Percentiles rank a stretch among this genome's conserved stretches.
These are phyloP conservation scores for Aspergillus quadrilineatus DNA, from an alignment of 2,329 filamentous ascomycete species.

Conservation along the genomic window DNA sequence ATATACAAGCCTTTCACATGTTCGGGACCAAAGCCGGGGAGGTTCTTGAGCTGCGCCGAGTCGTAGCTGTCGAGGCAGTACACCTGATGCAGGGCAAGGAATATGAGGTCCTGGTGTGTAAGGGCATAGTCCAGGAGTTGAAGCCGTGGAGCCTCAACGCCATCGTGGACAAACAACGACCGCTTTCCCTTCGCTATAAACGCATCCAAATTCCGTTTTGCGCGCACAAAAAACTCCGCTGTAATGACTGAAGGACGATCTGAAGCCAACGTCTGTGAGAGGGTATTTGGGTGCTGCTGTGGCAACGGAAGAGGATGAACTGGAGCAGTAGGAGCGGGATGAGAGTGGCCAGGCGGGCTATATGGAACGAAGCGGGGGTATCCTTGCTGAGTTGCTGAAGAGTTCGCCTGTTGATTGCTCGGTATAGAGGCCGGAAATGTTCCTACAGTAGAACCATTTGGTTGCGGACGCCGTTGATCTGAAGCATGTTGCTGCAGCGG, in stretches of 20 bases:
- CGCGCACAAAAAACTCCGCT: conserved; percentile 13
- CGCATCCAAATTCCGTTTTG: conserved; percentile 16
- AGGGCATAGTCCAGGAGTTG: conserved; percentile 60
- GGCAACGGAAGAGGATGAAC: not conserved
- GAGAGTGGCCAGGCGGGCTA: not conserved
- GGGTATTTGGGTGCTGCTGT: not conserved
- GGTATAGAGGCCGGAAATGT: not conserved
- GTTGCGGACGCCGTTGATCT: not conserved
- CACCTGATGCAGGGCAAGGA: conserved; percentile 64
- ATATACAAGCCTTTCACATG: conserved; percentile 33
- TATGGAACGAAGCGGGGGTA: not conserved
- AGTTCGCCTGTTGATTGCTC: not conserved
- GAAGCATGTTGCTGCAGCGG: conserved; percentile 25
- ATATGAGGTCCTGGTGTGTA: conserved; percentile 58
- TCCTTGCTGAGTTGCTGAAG: not conserved
- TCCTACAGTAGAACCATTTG: not conserved
- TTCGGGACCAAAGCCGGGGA: conserved; percentile 37
- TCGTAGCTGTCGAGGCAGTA: conserved; percentile 58
- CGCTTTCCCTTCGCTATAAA: conserved; percentile 14
- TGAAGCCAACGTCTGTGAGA: not conserved
- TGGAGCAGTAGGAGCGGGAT: not conserved
- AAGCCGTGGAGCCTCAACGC: conserved; percentile 46
- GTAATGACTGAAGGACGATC: conserved; percentile 14
- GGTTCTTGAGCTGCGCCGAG: conserved; percentile 34
- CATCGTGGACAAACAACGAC: conserved; percentile 40